A percentile compares a stretch with the other conserved stretches of the same genome.
Conservation (phyloP, 2,329 filamentous ascomycete species). For the Cercospora brassicicola region DNA sequence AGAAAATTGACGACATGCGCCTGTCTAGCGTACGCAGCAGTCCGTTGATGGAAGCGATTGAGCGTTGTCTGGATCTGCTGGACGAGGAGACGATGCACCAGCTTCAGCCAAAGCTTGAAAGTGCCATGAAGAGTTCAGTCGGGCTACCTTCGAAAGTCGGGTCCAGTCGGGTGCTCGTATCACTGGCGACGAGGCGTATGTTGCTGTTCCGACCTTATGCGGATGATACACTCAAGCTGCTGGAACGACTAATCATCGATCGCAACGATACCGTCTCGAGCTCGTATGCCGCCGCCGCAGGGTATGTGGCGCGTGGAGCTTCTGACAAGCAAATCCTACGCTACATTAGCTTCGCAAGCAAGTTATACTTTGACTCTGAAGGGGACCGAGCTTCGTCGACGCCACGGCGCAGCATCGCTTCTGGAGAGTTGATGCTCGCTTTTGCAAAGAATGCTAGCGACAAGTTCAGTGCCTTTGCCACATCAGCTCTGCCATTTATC, state of each 20-base stretch:
- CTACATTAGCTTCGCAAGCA: conserved; percentile 58
- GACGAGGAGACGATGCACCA: conserved; percentile 75
- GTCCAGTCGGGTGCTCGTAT: conserved; percentile 79
- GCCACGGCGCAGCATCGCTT: conserved; percentile 58
- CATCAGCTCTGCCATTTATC: conserved; percentile 76
- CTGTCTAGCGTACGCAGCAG: conserved; percentile 79
- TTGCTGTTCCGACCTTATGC: conserved; percentile 74
- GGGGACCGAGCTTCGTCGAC: conserved; percentile 58
- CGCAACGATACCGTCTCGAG: conserved; percentile 91
- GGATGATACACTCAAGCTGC: conserved; percentile 70
- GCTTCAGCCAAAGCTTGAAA: conserved; percentile 70
- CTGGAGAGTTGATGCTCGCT: conserved; percentile 79
- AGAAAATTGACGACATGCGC: conserved; percentile 85
- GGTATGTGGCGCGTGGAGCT: conserved; percentile 74
- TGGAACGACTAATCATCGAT: conserved; percentile 82
- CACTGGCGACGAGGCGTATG: conserved; percentile 76
- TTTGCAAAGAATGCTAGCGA: conserved; percentile 86
- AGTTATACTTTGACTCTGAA: conserved; percentile 78
- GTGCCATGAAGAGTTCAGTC: conserved; percentile 79
- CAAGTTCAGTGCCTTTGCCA: conserved; percentile 75
- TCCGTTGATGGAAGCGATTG: conserved; percentile 88
- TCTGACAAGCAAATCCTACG: conserved; percentile 59
- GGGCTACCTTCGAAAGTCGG: conserved; percentile 94
- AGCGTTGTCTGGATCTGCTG: conserved; percentile 80
- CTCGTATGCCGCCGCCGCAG: conserved; percentile 81